These are phyloP conservation scores for Tremellales sp. DNA, from an alignment of 1,284 basidiomycete genomes.

Conservation along the genomic window DNA sequence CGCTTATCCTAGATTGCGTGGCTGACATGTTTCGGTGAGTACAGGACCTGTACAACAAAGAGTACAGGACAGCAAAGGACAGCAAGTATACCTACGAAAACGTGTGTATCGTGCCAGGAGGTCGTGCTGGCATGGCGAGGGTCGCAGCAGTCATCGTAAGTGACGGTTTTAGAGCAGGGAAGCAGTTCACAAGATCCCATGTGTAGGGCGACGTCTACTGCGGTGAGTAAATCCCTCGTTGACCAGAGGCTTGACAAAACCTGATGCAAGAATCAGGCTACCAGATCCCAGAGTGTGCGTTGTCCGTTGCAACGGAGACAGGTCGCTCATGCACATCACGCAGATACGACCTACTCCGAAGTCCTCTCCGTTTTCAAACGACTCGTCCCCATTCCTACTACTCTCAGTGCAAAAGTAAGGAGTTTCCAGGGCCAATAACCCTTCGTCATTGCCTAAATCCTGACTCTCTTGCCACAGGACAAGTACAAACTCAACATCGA, in stretches of 20 bases:
- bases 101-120: slow-evolving; percentile 63
- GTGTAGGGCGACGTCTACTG: slow-evolving; percentile 38
- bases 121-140: slow-evolving; percentile 79
- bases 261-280: slow-evolving; percentile 16
- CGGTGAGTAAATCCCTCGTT: slow-evolving; percentile 14
- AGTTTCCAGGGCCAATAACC: slow-evolving; percentile 5
- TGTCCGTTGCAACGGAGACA: background rate
- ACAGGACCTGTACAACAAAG: slow-evolving; percentile 72
- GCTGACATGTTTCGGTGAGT: slow-evolving; percentile 58
- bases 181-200: background rate
- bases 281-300: slow-evolving; percentile 34
- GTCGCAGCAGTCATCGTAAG: slow-evolving; percentile 77
- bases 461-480: slow-evolving; percentile 58
- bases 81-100: slow-evolving; percentile 88
- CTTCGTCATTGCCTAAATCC: slow-evolving; percentile 48
- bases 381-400: slow-evolving; percentile 82
- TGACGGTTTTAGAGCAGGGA: background rate
- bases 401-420: slow-evolving; percentile 29
- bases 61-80: slow-evolving; percentile 71
- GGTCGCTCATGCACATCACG: background rate
- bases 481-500: slow-evolving; percentile 70
- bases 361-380: slow-evolving; percentile 82
- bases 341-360: slow-evolving; percentile 53
- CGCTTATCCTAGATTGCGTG: slow-evolving; percentile 58
- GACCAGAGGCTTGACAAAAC: background rate